Evolutionary conservation across 202 grass and related monocot genomes (phyloP).

Genomic region (Setaria italica): DNA sequence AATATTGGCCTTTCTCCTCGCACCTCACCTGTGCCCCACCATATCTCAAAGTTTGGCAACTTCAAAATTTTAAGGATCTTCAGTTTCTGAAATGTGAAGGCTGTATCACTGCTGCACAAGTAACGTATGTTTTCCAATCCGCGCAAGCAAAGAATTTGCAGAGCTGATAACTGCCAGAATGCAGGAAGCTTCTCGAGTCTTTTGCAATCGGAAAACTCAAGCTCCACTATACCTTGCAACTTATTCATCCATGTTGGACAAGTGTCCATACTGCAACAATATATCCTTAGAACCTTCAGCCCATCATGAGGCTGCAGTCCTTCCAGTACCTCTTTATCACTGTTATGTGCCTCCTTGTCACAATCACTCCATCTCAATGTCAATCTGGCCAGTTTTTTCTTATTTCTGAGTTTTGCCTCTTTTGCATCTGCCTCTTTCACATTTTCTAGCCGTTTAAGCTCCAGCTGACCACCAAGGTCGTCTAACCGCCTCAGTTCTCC

Average conservation of each 20-base stretch:
- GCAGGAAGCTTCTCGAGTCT: not conserved
- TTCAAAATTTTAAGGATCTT: too few relatives aligned
- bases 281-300: not conserved
- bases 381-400: not conserved
- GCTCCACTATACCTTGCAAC: slow-evolving; percentile 8
- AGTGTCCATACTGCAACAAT: not conserved
- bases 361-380: not conserved
- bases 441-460: slow-evolving; percentile 25
- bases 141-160: not conserved
- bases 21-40: not conserved
- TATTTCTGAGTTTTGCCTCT: not conserved
- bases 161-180: not conserved
- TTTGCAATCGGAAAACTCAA: not conserved
- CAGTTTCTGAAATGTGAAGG: too few relatives aligned
- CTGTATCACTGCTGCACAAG: too few relatives aligned
- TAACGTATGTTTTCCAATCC: too few relatives aligned
- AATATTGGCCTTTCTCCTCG: too few relatives aligned
- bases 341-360: not conserved
- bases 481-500: slow-evolving; percentile 2
- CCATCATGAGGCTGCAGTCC: slow-evolving; percentile 32
- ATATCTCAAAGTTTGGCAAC: not conserved
- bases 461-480: slow-evolving; percentile 34
- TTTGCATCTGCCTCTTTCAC: slow-evolving; percentile 16
- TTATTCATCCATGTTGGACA: slow-evolving; percentile 29
- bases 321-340: slow-evolving; percentile 13